Evolutionary conservation across 805 yeast genomes (phyloP).

Genomic region (Yamadazyma kitorensis): DNA sequence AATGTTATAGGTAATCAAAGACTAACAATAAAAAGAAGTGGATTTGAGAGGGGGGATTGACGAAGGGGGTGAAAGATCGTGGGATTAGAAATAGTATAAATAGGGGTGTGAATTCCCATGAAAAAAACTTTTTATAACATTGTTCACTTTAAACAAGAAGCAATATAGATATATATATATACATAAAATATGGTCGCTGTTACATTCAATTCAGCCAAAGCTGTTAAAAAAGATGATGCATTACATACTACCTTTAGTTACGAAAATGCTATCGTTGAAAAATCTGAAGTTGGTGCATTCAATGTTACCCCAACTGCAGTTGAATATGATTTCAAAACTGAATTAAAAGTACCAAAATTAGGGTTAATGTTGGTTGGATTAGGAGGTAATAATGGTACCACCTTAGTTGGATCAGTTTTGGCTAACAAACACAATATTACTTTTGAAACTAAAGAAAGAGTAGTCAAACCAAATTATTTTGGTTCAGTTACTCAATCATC

Average conservation of each 20-base stretch:
- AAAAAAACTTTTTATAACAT: background rate
- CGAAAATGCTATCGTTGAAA: constrained; percentile 71
- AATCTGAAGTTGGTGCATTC: constrained; percentile 48
- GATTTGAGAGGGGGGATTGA: no score
- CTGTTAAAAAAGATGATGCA: constrained; percentile 47
- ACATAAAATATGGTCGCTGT: constrained; percentile 35
- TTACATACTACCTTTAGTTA: constrained; percentile 64
- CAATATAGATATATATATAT: no score
- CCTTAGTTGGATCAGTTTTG: constrained; percentile 77
- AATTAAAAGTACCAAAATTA: constrained; percentile 74
- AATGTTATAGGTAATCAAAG: constrained; percentile 12
- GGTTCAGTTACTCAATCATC: constrained; percentile 95
- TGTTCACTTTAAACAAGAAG: no score
- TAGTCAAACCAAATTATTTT: constrained; percentile 71
- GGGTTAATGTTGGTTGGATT: constrained; percentile 91
- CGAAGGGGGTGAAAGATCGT: background rate
- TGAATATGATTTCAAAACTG: constrained; percentile 84
- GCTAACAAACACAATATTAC: constrained; percentile 79
- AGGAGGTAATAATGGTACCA: constrained; percentile 96
- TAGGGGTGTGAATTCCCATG: constrained; percentile 8
- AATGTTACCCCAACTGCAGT: constrained; percentile 67
- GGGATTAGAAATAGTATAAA: no score
- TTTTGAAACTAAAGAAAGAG: constrained; percentile 82
- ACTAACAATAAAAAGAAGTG: no score
- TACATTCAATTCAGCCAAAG: constrained; percentile 54